Evolutionary conservation across 2,329 filamentous ascomycete species (phyloP).

Genomic region (Pseudogymnoascus sp.): DNA sequence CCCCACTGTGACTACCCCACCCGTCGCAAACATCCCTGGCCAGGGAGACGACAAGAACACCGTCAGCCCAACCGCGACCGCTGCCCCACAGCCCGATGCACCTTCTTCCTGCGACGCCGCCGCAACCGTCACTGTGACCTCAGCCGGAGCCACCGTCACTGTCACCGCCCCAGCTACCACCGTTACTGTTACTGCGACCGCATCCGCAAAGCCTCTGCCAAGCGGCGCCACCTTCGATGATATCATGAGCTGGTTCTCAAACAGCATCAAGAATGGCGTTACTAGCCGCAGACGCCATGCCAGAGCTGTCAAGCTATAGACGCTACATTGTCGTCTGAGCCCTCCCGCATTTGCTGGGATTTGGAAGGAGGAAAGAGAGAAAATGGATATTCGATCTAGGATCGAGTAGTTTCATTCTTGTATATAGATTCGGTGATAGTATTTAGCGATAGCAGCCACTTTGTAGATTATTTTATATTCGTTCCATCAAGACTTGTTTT

Average conservation of each 20-base stretch:
- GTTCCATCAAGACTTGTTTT: background rate
- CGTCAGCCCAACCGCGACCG: conserved; percentile 24
- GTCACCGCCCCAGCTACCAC: conserved; percentile 7
- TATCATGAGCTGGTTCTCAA: background rate
- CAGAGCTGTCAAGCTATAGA: background rate
- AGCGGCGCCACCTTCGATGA: conserved; percentile 4
- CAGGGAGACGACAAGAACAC: conserved; percentile 16
- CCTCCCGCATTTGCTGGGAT: background rate
- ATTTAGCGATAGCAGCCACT: background rate
- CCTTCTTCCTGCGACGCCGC: conserved; percentile 12
- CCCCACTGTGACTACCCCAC: conserved; percentile 28
- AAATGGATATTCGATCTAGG: background rate
- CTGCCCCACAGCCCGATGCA: background rate
- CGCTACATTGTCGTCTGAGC: background rate
- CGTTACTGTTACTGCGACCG: conserved; percentile 12
- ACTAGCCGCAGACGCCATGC: background rate
- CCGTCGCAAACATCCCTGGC: conserved; percentile 19
- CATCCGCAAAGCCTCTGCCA: conserved; percentile 10
- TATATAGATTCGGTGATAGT: conserved; percentile 4
- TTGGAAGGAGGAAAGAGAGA: background rate
- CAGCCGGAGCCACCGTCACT: conserved; percentile 11
- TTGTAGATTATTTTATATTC: conserved; percentile 5
- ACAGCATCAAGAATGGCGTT: background rate
- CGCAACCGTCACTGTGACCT: conserved; percentile 1
- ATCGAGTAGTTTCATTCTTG: background rate